Conservation (phyloP, 495 filamentous ascomycete species). For the Elasticomyces elasticus region DNA sequence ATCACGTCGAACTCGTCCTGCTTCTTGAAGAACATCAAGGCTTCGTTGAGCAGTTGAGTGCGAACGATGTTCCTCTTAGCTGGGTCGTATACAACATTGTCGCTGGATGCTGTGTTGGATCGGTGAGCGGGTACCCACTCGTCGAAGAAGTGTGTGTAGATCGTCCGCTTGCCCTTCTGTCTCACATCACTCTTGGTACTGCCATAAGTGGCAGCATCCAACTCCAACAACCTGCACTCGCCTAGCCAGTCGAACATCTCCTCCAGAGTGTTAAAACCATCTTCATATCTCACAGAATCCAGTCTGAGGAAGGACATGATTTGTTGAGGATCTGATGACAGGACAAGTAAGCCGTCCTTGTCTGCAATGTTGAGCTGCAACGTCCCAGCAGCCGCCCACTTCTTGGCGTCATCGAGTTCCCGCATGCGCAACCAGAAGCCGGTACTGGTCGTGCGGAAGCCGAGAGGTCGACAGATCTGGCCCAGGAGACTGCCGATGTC, state of each 20-base stretch:
- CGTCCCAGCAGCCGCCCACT: too few relatives aligned
- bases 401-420: conserved; percentile 31
- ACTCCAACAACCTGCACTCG: conserved; percentile 47
- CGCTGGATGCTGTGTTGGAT: neutral
- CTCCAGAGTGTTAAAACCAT: conserved; percentile 39
- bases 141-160: conserved; percentile 44
- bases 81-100: conserved; percentile 4
- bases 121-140: conserved; percentile 33
- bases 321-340: conserved; percentile 44
- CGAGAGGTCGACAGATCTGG: conserved; percentile 47
- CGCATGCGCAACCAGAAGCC: conserved; percentile 55
- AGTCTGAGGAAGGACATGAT: conserved; percentile 52
- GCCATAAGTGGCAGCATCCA: conserved; percentile 18
- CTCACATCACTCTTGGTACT: conserved; percentile 45
- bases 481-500: conserved; percentile 61
- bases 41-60: neutral
- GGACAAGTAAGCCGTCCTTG: conserved; percentile 45
- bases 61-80: too few relatives aligned
- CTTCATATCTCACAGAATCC: conserved; percentile 28
- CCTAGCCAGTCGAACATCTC: conserved; percentile 49
- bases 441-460: conserved; percentile 50
- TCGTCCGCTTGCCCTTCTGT: conserved; percentile 36
- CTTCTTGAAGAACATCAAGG: conserved; percentile 18
- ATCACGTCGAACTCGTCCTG: conserved; percentile 21
- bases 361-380: conserved; percentile 29